phyloP scores from a whole-genome alignment of 2,329 filamentous ascomycete species.

The Fusarium penzigii region DNA sequence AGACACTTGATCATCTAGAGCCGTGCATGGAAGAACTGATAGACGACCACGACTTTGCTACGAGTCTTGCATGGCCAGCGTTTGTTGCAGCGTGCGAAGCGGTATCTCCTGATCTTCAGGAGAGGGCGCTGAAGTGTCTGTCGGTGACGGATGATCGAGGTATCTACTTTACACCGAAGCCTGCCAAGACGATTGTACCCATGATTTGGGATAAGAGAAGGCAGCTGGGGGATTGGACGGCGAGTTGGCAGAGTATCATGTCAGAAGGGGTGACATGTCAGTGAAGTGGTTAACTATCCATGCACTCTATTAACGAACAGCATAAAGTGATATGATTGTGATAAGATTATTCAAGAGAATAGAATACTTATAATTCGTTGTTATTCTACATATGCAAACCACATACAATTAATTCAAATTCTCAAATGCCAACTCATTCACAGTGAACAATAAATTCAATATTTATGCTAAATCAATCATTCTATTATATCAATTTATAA shows the following conservation, averaged over 20 bases:
- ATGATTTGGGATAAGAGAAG: constrained; percentile 32
- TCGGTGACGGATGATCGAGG: constrained; percentile 30
- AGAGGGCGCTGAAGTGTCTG: constrained; percentile 25
- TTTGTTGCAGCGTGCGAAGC: constrained; percentile 47
- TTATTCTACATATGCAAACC: too few relatives aligned
- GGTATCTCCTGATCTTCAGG: constrained; percentile 36
- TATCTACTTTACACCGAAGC: constrained; percentile 28
- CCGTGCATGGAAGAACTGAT: constrained; percentile 34
- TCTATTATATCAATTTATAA: constrained; percentile 5
- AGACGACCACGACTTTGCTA: constrained; percentile 38
- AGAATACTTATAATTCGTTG: too few relatives aligned
- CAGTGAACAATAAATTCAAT: neutral
- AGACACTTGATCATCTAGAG: constrained; percentile 39
- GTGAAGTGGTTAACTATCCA: neutral
- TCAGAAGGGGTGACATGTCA: constrained; percentile 9
- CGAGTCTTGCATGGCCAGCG: constrained; percentile 43
- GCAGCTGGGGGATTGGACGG: constrained; percentile 31
- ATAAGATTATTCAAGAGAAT: too few relatives aligned
- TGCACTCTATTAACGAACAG: neutral
- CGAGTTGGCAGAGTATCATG: constrained; percentile 30
- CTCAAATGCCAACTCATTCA: neutral
- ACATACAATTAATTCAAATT: too few relatives aligned
- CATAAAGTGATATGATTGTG: too few relatives aligned
- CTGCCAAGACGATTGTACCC: constrained; percentile 29
- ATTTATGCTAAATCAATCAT: neutral